Conservation (phyloP, 1,284 basidiomycete species). For the Trichosporon sp. region DNA sequence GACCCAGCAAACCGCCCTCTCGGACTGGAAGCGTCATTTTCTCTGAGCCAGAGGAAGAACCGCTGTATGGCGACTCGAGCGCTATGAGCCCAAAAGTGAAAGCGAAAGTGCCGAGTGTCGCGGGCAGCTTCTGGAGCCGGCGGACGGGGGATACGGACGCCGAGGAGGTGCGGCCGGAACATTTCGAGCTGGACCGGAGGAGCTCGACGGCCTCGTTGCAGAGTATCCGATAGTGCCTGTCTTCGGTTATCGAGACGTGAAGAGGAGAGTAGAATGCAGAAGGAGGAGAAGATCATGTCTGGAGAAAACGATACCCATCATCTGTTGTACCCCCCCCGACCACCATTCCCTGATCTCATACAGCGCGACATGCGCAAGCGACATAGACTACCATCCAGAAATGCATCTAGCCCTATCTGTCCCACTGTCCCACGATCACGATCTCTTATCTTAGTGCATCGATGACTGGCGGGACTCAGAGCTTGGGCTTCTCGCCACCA, state of each 20-base stretch:
- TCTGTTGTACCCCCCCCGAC: no score
- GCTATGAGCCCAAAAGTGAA: neutral
- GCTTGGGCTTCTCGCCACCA: neutral
- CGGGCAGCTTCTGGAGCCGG: slow-evolving; percentile 2
- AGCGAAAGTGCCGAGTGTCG: neutral
- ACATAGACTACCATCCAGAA: no score
- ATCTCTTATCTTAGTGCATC: no score
- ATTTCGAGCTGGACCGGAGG: slow-evolving; percentile 10
- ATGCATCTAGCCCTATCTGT: no score
- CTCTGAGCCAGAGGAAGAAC: slow-evolving; percentile 9
- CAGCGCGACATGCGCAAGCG: no score
- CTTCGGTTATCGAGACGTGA: no score
- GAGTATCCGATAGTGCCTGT: neutral
- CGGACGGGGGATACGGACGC: slow-evolving; percentile 14
- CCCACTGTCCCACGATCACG: no score
- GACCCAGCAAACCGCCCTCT: slow-evolving; percentile 1
- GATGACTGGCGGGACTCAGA: neutral
- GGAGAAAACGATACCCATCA: no score
- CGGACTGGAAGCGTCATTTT: slow-evolving; percentile 19
- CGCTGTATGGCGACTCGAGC: slow-evolving; percentile 8
- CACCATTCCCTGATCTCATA: no score
- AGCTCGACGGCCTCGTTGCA: neutral
- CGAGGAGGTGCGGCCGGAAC: slow-evolving; percentile 3
- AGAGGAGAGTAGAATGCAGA: no score
- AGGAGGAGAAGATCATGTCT: no score